These are phyloP conservation scores for Asterophora parasitica DNA, from an alignment of 768 basidiomycete species.

Conservation along the genomic window DNA sequence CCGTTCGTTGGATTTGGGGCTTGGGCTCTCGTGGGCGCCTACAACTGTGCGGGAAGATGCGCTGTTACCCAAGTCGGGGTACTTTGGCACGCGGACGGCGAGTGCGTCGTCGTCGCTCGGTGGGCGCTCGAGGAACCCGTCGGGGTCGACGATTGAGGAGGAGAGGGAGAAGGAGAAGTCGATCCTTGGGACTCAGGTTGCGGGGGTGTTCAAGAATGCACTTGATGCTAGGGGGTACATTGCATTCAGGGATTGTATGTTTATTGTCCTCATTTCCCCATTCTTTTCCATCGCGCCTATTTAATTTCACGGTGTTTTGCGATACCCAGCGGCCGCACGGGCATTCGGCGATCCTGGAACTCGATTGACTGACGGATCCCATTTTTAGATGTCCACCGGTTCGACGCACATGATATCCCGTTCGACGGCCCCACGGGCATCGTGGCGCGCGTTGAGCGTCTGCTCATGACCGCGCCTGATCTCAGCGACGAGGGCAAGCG, in stretches of 20 bases:
- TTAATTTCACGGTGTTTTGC: neutral
- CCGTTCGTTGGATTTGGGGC: slow-evolving; percentile 65
- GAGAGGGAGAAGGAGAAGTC: slow-evolving; percentile 22
- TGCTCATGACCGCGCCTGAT: slow-evolving; percentile 47
- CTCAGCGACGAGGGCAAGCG: slow-evolving; percentile 44
- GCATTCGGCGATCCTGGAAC: slow-evolving; percentile 8
- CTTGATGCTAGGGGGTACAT: slow-evolving; percentile 43
- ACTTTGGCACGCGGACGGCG: slow-evolving; percentile 27
- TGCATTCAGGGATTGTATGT: slow-evolving; percentile 63
- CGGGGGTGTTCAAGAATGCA: slow-evolving; percentile 41
- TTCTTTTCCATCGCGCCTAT: slow-evolving; percentile 6
- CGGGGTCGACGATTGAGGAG: slow-evolving; percentile 20
- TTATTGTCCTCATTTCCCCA: slow-evolving; percentile 1
- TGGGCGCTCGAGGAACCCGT: slow-evolving; percentile 18
- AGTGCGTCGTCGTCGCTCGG: slow-evolving; percentile 24
- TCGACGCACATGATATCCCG: slow-evolving; percentile 69
- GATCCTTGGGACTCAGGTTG: slow-evolving; percentile 41
- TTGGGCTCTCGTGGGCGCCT: slow-evolving; percentile 72
- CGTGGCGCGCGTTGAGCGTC: slow-evolving; percentile 54
- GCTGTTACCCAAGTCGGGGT: slow-evolving; percentile 46
- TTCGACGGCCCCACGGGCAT: slow-evolving; percentile 73
- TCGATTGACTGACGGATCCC: neutral
- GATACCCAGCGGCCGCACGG: neutral
- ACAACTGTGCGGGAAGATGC: slow-evolving; percentile 61
- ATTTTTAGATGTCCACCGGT: slow-evolving; percentile 61